phyloP scores from a whole-genome alignment of 2,329 filamentous ascomycete genomes.

The Endoconidiophora polonica region DNA sequence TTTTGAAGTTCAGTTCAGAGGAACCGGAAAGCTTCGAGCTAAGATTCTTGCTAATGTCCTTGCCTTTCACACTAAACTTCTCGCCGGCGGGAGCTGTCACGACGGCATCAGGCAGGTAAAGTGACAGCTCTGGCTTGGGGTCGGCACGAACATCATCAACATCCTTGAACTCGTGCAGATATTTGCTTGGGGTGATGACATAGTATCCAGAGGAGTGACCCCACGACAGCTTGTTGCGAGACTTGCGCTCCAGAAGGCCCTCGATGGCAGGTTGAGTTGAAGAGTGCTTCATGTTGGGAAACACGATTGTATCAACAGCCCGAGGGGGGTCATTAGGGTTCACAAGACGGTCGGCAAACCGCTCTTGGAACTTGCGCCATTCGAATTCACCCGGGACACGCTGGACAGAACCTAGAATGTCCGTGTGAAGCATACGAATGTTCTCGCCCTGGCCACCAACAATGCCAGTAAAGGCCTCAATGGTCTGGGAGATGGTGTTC shows the following conservation, averaged over 20 bases:
- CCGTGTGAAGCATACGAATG: constrained; percentile 61
- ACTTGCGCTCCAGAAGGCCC: constrained; percentile 79
- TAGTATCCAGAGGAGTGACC: constrained; percentile 74
- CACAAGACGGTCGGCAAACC: constrained; percentile 56
- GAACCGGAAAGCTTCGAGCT: constrained; percentile 65
- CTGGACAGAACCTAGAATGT: constrained; percentile 65
- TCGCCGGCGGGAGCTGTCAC: constrained; percentile 55
- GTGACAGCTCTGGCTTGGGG: constrained; percentile 67
- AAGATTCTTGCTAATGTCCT: constrained; percentile 69
- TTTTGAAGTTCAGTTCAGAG: constrained; percentile 76
- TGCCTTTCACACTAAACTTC: constrained; percentile 92
- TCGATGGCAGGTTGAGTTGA: constrained; percentile 73
- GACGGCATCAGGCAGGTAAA: constrained; percentile 81
- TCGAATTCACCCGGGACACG: constrained; percentile 72
- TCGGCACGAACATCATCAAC: constrained; percentile 57
- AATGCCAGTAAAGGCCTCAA: constrained; percentile 71
- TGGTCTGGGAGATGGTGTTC: constrained; percentile 61
- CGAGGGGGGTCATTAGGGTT: constrained; percentile 61
- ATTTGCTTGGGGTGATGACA: constrained; percentile 74
- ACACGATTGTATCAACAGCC: constrained; percentile 55
- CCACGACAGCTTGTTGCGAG: constrained; percentile 63
- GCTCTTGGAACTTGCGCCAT: constrained; percentile 69
- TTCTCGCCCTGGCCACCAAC: constrained; percentile 68
- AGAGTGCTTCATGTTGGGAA: constrained; percentile 75
- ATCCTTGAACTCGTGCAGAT: constrained; percentile 91